Percentiles rank a stretch among this genome's conserved stretches.
Evolutionary conservation across 2,329 filamentous ascomycete genomes (phyloP).

Genomic region (Talaromyces sp.): DNA sequence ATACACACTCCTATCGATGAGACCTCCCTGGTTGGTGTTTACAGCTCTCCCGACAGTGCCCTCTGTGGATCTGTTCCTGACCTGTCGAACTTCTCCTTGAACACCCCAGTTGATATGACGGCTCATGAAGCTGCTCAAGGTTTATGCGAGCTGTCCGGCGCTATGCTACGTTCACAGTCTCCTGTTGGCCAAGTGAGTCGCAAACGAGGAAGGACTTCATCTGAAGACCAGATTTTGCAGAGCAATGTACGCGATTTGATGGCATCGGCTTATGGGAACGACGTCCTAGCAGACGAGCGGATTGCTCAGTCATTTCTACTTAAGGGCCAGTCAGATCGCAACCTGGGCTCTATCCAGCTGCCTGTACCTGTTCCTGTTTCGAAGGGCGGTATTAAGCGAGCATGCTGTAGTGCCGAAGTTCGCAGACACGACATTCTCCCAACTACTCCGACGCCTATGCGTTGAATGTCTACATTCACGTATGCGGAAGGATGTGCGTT

Average conservation of each 20-base stretch:
- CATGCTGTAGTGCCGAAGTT: conserved; percentile 39
- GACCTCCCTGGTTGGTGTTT: conserved; percentile 31
- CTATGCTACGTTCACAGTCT: conserved; percentile 25
- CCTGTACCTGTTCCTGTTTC: conserved; percentile 31
- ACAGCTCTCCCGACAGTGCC: conserved; percentile 34
- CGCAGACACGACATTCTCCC: conserved; percentile 8
- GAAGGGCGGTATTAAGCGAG: conserved; percentile 37
- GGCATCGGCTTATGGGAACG: conserved; percentile 23
- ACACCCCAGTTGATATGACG: conserved; percentile 28
- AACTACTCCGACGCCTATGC: conserved; percentile 1
- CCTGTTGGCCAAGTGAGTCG: conserved; percentile 23
- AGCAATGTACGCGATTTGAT: conserved; percentile 40
- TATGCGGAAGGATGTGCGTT: conserved; percentile 3
- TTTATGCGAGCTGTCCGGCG: conserved; percentile 40
- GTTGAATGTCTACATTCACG: conserved; percentile 1
- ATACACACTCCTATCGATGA: conserved; percentile 41
- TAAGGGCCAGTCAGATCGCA: conserved; percentile 20
- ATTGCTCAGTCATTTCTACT: conserved; percentile 33
- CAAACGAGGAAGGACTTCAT: conserved; percentile 41
- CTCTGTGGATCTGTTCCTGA: conserved; percentile 30
- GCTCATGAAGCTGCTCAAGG: conserved; percentile 41
- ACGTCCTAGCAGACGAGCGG: conserved; percentile 32
- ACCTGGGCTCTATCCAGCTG: conserved; percentile 23
- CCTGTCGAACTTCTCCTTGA: conserved; percentile 35
- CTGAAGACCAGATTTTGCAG: conserved; percentile 38